Evolutionary conservation across 73 alveolate genomes (phyloP), one percentile per base, ranked within the genome.

Genomic region (Paraurostyla sp.): DNA sequence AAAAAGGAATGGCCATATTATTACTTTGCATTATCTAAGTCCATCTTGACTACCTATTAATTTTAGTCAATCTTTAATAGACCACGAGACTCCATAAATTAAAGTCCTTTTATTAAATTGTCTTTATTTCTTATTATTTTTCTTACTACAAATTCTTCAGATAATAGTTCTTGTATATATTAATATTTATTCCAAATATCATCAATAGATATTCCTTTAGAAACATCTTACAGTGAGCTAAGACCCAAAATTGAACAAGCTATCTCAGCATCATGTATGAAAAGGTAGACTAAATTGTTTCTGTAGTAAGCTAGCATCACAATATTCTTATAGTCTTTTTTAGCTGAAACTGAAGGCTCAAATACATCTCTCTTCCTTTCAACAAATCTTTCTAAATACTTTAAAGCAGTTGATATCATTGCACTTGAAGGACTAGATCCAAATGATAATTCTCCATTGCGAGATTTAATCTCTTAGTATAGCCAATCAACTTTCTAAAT

Each of bases 261-360:
- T 20, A 93, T 63, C 40, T 91, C 60, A 0, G 96, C 93, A 56
- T 96, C 98, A 29, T 68, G 29, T n/a, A 82, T 71, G 78, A 96
- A 96, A 20, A 89, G 30, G 54, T 93, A 96, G n/a, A 82, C 88
- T 29, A 96, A 40, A 40, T 93, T 43, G 89, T 96, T 96, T 62
- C 97, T 91, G 91, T 96, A 96, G 88, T 96, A 95, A 49, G 97
- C 60, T 46, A 96, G 93, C 94, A 93, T 87, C 56, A 96, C 65
- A 22, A 96, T 90, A 83, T 93, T 96, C 75, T 95, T 91, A 88
- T 95, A 95, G 91, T 95, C 98, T 32, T 92, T 78, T 73, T 87
- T 93, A 0, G 97, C 92, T 33, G 93, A 80, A 20, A 96, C 94
- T n/a, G 96, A 88, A 0, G 96, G 96, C 82, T 96, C 98, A 78